A percentile compares a stretch with the other conserved stretches of the same genome.
phyloP scores from a whole-genome alignment of 78 protist species.

The Speleostelium caveatum region DNA sequence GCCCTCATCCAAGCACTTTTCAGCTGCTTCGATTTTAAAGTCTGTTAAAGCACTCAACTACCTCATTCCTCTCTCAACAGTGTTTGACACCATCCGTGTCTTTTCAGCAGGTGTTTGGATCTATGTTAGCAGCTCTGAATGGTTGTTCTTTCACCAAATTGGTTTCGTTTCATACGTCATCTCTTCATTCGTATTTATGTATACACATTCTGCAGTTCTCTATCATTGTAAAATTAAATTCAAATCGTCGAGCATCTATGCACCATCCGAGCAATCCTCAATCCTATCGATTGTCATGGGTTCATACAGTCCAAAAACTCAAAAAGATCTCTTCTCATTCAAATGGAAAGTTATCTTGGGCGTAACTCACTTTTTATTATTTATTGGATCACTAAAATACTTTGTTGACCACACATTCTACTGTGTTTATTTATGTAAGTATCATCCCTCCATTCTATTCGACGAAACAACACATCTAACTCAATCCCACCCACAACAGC shows the following conservation, averaged over 20 bases:
- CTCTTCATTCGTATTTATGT: slow-evolving; percentile 63
- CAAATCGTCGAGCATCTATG: slow-evolving; percentile 8
- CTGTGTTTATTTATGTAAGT: slow-evolving; percentile 53
- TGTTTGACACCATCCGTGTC: slow-evolving; percentile 54
- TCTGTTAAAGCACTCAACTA: not conserved
- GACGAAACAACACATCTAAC: not conserved
- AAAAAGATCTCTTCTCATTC: slow-evolving; percentile 54
- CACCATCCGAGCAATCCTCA: not conserved
- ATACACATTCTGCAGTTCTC: slow-evolving; percentile 45
- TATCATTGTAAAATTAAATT: slow-evolving; percentile 50
- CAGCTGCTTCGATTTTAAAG: not conserved
- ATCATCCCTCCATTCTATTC: not conserved
- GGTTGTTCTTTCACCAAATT: slow-evolving; percentile 41
- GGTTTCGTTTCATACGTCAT: slow-evolving; percentile 68
- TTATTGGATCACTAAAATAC: slow-evolving; percentile 52
- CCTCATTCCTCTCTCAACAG: slow-evolving; percentile 32
- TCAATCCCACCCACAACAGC: not conserved
- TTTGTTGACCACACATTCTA: slow-evolving; percentile 72
- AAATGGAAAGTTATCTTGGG: slow-evolving; percentile 55
- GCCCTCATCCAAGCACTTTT: not conserved
- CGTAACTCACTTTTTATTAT: slow-evolving; percentile 44
- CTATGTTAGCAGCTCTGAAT: slow-evolving; percentile 38
- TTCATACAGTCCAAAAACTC: slow-evolving; percentile 16
- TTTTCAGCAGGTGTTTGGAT: slow-evolving; percentile 75
- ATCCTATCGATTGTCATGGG: not conserved